Base-by-base conservation (phyloP, 495 filamentous ascomycete species). In the Lasiosphaeria ovina region DNA sequence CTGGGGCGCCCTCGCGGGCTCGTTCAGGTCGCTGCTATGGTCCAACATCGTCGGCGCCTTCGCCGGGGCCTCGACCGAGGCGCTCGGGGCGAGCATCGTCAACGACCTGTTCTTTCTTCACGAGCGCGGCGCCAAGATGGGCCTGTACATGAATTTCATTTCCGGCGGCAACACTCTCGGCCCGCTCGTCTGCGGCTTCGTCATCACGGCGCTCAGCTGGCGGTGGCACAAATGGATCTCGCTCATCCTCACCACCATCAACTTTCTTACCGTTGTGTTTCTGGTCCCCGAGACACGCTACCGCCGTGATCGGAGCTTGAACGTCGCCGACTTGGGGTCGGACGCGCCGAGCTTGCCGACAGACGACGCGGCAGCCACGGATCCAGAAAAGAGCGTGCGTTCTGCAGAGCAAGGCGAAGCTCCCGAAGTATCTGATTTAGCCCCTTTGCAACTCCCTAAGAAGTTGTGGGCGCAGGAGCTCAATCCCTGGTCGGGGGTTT, bases 91-190 rank as follows among this genome's bases (percentile, higher is more conserved):
- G 17, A 74, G 73, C 36, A 73, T 72, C 10, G 74, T 77, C 35
- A 71, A 72, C 48, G 77, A 79, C 53, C 51, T 79, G 48, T 79
- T 73, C 58, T 78, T 76, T 49, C 62, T 75, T 32, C 75, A 78
- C 51, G 72, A 79, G 61, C 62, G 75, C 11, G 77, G 76, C 16
- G 59, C 69, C 51, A 72, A 68, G 61, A 75, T 76, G 67, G 74
- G 76, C 32, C 34, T 76, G 42, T 78, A 72, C 52, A 76, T 72
- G 64, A 69, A 70, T 57, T 76, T 76, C 59, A 68, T 79, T 32
- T 63, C 66, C 5, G 73, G 72, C 32, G 76, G 74, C 3, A 70
- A 75, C 54, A 72, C 73, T 34, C 35, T 77, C 36, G 76, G 73
- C 1, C 69, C 76, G 16, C 59, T 79, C 35, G 65, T 79, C 34